Percentiles rank a stretch among this genome's conserved stretches.
Conservation (phyloP, 73 alveolate genomes). For the Paraurostyla sp. region DNA sequence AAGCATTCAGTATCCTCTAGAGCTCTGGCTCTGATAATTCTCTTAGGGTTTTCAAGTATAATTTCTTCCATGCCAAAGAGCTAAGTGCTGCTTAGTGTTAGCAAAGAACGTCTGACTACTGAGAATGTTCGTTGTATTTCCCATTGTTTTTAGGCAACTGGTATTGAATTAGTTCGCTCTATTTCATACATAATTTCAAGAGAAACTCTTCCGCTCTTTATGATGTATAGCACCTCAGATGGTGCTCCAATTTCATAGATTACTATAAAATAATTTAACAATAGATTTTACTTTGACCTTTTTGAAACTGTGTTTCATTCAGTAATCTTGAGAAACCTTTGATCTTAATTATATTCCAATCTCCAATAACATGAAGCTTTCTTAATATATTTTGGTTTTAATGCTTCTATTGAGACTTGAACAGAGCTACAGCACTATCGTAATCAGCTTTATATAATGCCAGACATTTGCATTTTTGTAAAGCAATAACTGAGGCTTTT, state of each 20-base stretch:
- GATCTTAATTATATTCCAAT: constrained; percentile 50
- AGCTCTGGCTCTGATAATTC: constrained; percentile 57
- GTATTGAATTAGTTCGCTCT: constrained; percentile 50
- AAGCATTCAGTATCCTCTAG: constrained; percentile 55
- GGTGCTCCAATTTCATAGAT: constrained; percentile 52
- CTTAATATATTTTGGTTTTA: constrained; percentile 36
- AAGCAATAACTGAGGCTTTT: constrained; percentile 55
- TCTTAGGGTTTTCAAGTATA: constrained; percentile 6
- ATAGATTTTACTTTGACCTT: constrained; percentile 33
- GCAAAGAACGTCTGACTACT: constrained; percentile 18
- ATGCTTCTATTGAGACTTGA: constrained; percentile 22
- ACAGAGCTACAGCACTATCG: constrained; percentile 56
- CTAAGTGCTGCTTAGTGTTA: background rate
- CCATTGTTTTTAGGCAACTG: constrained; percentile 51
- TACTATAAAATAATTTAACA: background rate
- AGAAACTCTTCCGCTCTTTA: constrained; percentile 47
- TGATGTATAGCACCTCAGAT: constrained; percentile 26
- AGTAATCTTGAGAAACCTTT: constrained; percentile 32
- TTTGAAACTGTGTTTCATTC: constrained; percentile 1
- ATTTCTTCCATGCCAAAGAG: constrained; percentile 56
- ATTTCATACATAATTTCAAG: constrained; percentile 38
- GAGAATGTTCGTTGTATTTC: constrained; percentile 35
- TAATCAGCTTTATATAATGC: constrained; percentile 60
- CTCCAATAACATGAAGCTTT: constrained; percentile 33
- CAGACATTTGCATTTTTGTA: constrained; percentile 34